Base-by-base conservation (phyloP, 306 rosid species). In the Prinsepia uniflora region DNA sequence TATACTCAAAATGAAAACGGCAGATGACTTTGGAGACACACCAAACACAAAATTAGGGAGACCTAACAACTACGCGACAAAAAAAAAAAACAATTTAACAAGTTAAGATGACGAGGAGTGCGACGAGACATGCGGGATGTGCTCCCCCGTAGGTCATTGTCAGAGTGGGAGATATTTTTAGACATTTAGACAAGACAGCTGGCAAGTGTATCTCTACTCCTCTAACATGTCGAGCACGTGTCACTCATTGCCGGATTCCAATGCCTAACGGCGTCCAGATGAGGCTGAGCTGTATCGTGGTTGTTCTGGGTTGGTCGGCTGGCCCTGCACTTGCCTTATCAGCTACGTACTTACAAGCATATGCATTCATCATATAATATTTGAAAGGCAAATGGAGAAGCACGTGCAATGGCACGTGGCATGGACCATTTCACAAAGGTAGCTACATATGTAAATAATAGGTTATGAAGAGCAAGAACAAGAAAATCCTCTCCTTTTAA, bases 101-200 rank as follows among this genome's bases (percentile, higher is more conserved):
- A 11, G 9, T 18, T n/a, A 39, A n/a, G 50, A 72, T 30, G 48
- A 60, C 49, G 76, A 9, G 40, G 54, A 72, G n/a, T 72, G 44
- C 6, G 20, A 30, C 56, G 40, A 24, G 78, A 65, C 65, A 22
- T 4, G 24, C 14, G 46, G 46, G 45, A 61, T 39, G 24, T 52
- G 43, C 15, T 10, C 48, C 19, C 36, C 64, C 10, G 6, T 0
- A 13, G 14, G 34, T 63, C 63, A 52, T 12, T 6, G 39, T 55
- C 30, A 2, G 40, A 55, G 67, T 3, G 18, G 47, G 65, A 56
- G 60, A 74, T 65, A 63, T 54, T 53, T 70, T 18, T 11, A 30
- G 36, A 19, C 57, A 52, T 70, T n/a, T 11, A 30, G 44, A 19
- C 57, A 52, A 52, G 54, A 71, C 67, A 76, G 72, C 76, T 71